Evolutionary conservation across 257 asterid species (phyloP), one percentile per base, ranked within the genome.

Genomic region (Jaltomata sinuosa): DNA sequence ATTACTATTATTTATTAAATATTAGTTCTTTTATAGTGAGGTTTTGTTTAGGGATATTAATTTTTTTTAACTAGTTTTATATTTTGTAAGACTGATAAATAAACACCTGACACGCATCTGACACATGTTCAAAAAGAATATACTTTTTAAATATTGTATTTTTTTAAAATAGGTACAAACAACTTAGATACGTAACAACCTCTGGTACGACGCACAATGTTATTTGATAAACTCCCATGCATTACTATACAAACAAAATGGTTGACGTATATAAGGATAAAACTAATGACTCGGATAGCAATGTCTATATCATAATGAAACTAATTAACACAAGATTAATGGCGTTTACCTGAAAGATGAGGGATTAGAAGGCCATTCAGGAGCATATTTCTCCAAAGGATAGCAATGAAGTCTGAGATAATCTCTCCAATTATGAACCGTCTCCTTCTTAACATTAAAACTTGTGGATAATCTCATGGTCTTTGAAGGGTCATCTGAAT

Each of bases 391-490:
- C 12, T 96, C 94, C 81, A 94, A 80, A 80, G 99, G 99, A 89
- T 93, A 79, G 83, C 98, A 94, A 85, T 96, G 98, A 65, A 96
- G 97, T 86, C 98, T 89, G 31, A 96, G 96, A 87, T 96, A 96
- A 81, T 96, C 99, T 78, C 99, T 94, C 99, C 99, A 95, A 50
- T 95, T 95, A 85, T 95, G 98, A 19, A 93, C 88, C 8, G 91
- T 91, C 88, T 96, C 99, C 78, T 91, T 94, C 2, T 80, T 88
- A 0, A 87, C 89, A 49, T 94, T 93, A 14, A 97, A 96, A 59
- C 99, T 96, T 2, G 99, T 94, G 5, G 97, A 94, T 82, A 96
- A 85, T 81, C 99, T 91, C 85, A 84, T 84, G 0, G 97, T 96
- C 89, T 94, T 94, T 0, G 91, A 65, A 4, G 93, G 97, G 40